Percentiles rank a stretch among this genome's conserved stretches.
phyloP scores from a whole-genome alignment of 1,284 basidiomycete genomes.

The Sutorius eximius region DNA sequence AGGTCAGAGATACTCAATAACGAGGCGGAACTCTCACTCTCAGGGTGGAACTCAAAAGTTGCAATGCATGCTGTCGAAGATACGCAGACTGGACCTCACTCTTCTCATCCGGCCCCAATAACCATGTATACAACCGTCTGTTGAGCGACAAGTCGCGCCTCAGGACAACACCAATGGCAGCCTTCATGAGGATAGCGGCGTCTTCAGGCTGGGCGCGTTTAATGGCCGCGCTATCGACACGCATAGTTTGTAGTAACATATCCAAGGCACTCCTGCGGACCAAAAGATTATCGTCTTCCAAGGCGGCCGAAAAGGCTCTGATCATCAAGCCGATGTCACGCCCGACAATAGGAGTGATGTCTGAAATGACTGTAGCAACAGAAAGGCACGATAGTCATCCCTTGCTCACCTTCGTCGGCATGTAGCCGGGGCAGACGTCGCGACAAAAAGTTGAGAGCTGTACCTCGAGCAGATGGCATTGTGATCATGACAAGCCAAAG shows the following conservation, averaged over 20 bases:
- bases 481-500: conserved; percentile 94
- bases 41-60: conserved; percentile 67
- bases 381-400: neutral
- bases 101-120: conserved; percentile 81
- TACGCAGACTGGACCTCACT: conserved; percentile 72
- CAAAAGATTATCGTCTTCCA: conserved; percentile 88
- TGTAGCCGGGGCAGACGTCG: conserved; percentile 73
- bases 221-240: conserved; percentile 70
- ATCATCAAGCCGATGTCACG: conserved; percentile 91
- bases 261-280: conserved; percentile 84
- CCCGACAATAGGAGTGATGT: conserved; percentile 74
- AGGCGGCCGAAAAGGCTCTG: conserved; percentile 82
- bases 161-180: conserved; percentile 81
- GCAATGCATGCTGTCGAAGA: conserved; percentile 67
- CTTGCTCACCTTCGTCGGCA: conserved; percentile 61
- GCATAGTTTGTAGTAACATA: conserved; percentile 73
- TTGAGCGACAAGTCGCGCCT: conserved; percentile 92
- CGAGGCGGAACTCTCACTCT: conserved; percentile 43
- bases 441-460: conserved; percentile 85
- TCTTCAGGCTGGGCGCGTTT: conserved; percentile 67
- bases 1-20: conserved; percentile 2
- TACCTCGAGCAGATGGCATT: conserved; percentile 81
- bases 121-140: conserved; percentile 90
- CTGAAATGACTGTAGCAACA: conserved; percentile 38
- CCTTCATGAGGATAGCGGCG: conserved; percentile 73